Evolutionary conservation across 805 yeast genomes (phyloP).

Genomic region (Suhomyces sp.): DNA sequence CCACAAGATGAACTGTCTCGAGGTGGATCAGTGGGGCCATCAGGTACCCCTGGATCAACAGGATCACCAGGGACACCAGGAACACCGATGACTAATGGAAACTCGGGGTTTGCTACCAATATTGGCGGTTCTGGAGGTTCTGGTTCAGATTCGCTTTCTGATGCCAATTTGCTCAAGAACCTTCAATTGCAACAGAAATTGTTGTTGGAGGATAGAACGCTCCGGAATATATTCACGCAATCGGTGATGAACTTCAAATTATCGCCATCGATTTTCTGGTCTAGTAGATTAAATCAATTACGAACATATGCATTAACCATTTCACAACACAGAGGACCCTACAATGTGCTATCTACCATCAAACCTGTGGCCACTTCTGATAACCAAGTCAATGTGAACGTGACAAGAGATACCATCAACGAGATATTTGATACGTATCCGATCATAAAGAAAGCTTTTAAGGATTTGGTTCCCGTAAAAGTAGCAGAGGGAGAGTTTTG

Average conservation of each 20-base stretch:
- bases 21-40: slow-evolving; percentile 28
- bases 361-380: slow-evolving; percentile 92
- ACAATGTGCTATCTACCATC: slow-evolving; percentile 89
- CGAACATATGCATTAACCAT: slow-evolving; percentile 83
- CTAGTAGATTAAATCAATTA: slow-evolving; percentile 71
- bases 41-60: slow-evolving; percentile 5
- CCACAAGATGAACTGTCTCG: slow-evolving; percentile 22
- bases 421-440: slow-evolving; percentile 94
- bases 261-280: slow-evolving; percentile 85
- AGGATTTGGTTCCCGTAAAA: slow-evolving; percentile 80
- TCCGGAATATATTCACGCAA: slow-evolving; percentile 79
- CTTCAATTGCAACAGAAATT: slow-evolving; percentile 76
- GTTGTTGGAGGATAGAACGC: slow-evolving; percentile 62
- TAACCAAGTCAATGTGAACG: slow-evolving; percentile 88
- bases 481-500: slow-evolving; percentile 90
- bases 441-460: slow-evolving; percentile 81
- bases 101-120: background rate
- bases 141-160: slow-evolving; percentile 31
- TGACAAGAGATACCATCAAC: slow-evolving; percentile 85
- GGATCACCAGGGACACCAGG: slow-evolving; percentile 2
- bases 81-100: background rate
- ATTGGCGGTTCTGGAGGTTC: slow-evolving; percentile 8
- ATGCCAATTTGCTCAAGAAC: slow-evolving; percentile 60
- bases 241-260: slow-evolving; percentile 78
- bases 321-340: slow-evolving; percentile 87